Evolutionary conservation across 106 monocot genomes (phyloP), one percentile per base, ranked within the genome.

Genomic region (Dioscorea dumetorum): DNA sequence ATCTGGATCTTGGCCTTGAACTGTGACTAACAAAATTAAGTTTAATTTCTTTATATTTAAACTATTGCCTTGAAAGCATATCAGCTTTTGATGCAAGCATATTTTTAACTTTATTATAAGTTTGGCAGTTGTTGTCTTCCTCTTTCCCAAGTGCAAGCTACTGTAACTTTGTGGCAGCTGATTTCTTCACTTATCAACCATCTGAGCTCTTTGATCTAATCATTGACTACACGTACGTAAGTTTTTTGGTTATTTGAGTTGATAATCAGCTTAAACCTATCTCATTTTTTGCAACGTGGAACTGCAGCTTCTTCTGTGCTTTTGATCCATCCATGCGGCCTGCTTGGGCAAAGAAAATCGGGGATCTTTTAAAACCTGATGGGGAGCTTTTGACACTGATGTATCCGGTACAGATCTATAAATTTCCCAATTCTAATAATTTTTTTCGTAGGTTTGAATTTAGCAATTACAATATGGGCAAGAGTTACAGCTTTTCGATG

Each of bases 151-250:
- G 77, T 77, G 73, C 73, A 64, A 74, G 62, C 22, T 79, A 74
- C 66, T 87, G 80, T 63, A 60, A 65, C 9, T 94, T 94, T 64
- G 33, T 90, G 67, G 77, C 24, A 21, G 94, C 28, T 49, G 87
- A 94, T 81, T 90, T 94, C 78, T 94, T 94, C 66, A 81, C 49
- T 31, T 94, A 87, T 89, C 79, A 63, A 6, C 77, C 94, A 52
- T 8, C 49, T 32, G 83, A 87, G 66, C 52, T 62, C 64, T 94
- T 94, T 77, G 90, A 94, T 84, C 70, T 87, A 24, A 76, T 94
- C 20, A 87, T 94, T 72, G 94, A 94, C 73, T 94, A 94, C 71
- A 82, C 82, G n/a, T n/a, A n/a, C n/a, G 94, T 94, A 78, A 78
- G 90, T 75, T 31, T 33, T 22, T 33, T 22, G 41, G n/a, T 10